phyloP scores from a whole-genome alignment of 345 rosid species.

The Lagerstroemia speciosa region DNA sequence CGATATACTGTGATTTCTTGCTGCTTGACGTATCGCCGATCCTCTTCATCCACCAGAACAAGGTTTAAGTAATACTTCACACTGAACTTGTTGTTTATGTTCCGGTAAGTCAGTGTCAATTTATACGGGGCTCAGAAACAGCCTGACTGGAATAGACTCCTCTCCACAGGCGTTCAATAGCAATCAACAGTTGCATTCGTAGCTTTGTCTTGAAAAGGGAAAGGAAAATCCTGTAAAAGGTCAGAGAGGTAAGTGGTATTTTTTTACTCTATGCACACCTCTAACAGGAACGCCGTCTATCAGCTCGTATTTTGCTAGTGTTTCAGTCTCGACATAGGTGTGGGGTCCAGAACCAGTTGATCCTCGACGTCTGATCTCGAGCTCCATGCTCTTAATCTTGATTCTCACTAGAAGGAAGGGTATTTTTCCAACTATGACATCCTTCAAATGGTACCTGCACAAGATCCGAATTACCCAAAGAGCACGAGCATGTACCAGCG shows the following conservation, averaged over 20 bases:
- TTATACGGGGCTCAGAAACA: conserved; percentile 54
- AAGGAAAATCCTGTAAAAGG: too few relatives aligned
- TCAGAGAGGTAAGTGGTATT: too few relatives aligned
- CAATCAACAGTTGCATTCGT: not conserved
- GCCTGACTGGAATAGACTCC: conserved; percentile 51
- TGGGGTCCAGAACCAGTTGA: conserved; percentile 57
- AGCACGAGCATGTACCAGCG: not conserved
- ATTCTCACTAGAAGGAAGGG: conserved; percentile 55
- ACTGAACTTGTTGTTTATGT: conserved; percentile 54
- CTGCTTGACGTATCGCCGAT: conserved; percentile 56
- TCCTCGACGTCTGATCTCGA: conserved; percentile 57
- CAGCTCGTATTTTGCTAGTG: conserved; percentile 54
- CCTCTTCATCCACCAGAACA: conserved; percentile 60
- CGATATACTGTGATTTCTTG: conserved; percentile 53
- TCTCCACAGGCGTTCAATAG: conserved; percentile 18
- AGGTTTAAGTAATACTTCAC: conserved; percentile 57
- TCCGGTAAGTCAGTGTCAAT: conserved; percentile 48
- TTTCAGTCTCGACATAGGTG: conserved; percentile 59
- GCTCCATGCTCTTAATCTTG: conserved; percentile 60
- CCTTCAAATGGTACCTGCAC: conserved; percentile 53
- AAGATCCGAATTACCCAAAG: not conserved
- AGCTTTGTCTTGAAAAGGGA: too few relatives aligned
- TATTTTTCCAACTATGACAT: conserved; percentile 51
- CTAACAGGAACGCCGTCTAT: conserved; percentile 62
- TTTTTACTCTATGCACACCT: conserved; percentile 26